Evolutionary conservation across 345 rosid genomes (phyloP), one percentile per base, ranked within the genome.

Genomic region (Eucalyptus camaldulensis): DNA sequence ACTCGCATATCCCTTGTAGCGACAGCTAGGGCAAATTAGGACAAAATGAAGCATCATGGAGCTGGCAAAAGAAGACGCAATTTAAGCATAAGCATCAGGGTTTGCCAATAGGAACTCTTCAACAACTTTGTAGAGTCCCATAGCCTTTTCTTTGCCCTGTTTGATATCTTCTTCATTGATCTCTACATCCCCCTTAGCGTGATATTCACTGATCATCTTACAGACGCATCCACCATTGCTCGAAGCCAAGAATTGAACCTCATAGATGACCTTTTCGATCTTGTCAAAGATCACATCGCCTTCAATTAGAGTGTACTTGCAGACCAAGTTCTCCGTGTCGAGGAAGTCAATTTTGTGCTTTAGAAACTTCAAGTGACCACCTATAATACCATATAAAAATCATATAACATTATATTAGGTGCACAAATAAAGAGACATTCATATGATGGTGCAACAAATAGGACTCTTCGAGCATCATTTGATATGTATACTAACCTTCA

Each of bases 321-420:
- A 87, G 4, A 21, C 43, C 4, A 90, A 44, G 29, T 87, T 91
- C 62, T 88, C 91, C 37, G 27, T 76, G 49, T 93, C 93, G 13
- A 93, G 29, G 40, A 50, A 89, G n/a, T 93, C 94, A 9, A 92
- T 89, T 89, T 87, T 87, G 40, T 91, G 92, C 91, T 89, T 90
- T 85, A 89, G 67, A 88, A 33, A n/a, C 16, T 88, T 90, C 31
- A 88, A 45, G 8, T 86, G 87, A 45, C 86, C 37, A 2, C 88
- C 93, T 33, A 31, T 31, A 8, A 16, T 69, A 31, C 80, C 80
- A 69, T 19, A 12, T 31, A 69, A 69, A 69, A 69, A 31, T 16
- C 22, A 16, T 1, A 69, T 69, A 31, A 31, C 12, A 33, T 31
- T 69, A 15, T 16, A 8, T 31, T 31, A 31, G 7, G 10, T 69